Percentiles rank a stretch among this genome's conserved stretches.
Evolutionary conservation across 2,329 filamentous ascomycete genomes (phyloP).

Genomic region (Helotiales sp.): DNA sequence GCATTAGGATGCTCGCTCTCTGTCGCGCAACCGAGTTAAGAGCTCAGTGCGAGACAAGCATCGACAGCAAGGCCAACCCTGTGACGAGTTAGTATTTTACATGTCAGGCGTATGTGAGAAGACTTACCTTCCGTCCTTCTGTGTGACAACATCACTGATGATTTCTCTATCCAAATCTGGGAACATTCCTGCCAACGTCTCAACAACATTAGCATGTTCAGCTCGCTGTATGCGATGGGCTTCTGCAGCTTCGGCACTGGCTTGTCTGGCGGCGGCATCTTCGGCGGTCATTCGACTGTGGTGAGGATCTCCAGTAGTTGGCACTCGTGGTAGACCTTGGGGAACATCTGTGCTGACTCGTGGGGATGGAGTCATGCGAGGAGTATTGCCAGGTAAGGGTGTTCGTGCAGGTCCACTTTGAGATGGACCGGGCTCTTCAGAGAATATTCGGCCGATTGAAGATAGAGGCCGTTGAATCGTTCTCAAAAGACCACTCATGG

Average conservation of each 20-base stretch:
- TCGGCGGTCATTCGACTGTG: constrained; percentile 66
- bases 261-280: constrained; percentile 87
- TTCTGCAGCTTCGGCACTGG: constrained; percentile 87
- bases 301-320: constrained; percentile 25
- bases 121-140: constrained; percentile 90
- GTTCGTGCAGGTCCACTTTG: constrained; percentile 48
- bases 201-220: constrained; percentile 90
- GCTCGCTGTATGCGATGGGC: constrained; percentile 80
- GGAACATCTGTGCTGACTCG: constrained; percentile 36
- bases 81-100: constrained; percentile 33
- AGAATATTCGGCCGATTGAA: constrained; percentile 94
- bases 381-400: constrained; percentile 52
- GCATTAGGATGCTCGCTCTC: constrained; percentile 15
- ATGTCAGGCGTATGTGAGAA: neutral
- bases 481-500: constrained; percentile 82
- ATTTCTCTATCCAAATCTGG: constrained; percentile 92
- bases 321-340: constrained; percentile 33
- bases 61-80: constrained; percentile 87
- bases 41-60: constrained; percentile 73
- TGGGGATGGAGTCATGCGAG: constrained; percentile 40
- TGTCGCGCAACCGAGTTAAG: constrained; percentile 22
- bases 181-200: constrained; percentile 96
- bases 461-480: constrained; percentile 91
- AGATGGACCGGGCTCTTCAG: constrained; percentile 59
- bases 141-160: constrained; percentile 94